phyloP scores from a whole-genome alignment of 192 early-diverging fungal genomes.

The Geranomyces michiganensis region DNA sequence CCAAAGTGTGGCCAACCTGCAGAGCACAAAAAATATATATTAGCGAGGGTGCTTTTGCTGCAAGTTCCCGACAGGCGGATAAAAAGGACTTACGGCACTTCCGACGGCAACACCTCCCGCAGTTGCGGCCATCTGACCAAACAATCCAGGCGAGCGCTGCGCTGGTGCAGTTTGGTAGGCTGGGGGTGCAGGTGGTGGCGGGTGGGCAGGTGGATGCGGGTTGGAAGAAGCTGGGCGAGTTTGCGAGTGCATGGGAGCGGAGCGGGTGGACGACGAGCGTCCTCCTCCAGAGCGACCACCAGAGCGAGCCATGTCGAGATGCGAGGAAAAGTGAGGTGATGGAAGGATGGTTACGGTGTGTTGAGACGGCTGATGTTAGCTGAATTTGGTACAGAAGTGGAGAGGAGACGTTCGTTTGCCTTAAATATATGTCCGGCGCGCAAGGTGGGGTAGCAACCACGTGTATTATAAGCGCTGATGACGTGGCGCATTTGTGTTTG shows the following conservation, averaged over 20 bases:
- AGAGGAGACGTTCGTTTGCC: too few relatives aligned
- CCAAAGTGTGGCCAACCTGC: background rate
- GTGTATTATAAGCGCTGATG: too few relatives aligned
- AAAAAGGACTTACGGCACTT: background rate
- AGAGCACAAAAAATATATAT: background rate
- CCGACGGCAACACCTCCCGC: slow-evolving; percentile 16
- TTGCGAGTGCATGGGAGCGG: slow-evolving; percentile 48
- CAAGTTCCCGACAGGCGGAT: background rate
- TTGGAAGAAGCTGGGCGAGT: slow-evolving; percentile 44
- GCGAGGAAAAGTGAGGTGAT: too few relatives aligned
- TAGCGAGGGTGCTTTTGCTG: background rate
- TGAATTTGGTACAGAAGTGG: too few relatives aligned
- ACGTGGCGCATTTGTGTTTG: too few relatives aligned
- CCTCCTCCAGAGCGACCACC: too few relatives aligned
- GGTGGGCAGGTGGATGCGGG: background rate
- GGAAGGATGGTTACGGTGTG: background rate
- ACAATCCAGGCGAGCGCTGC: slow-evolving; percentile 6
- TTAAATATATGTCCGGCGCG: too few relatives aligned
- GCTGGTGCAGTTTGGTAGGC: slow-evolving; percentile 1
- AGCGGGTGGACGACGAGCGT: background rate
- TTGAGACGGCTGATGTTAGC: too few relatives aligned
- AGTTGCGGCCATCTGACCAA: slow-evolving; percentile 14
- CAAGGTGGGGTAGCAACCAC: too few relatives aligned
- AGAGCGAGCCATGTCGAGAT: too few relatives aligned
- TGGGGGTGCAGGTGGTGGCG: background rate